These are phyloP conservation scores for Sporisorium iseilematis-ciliati DNA, from an alignment of 1,284 basidiomycete species.

Conservation along the genomic window DNA sequence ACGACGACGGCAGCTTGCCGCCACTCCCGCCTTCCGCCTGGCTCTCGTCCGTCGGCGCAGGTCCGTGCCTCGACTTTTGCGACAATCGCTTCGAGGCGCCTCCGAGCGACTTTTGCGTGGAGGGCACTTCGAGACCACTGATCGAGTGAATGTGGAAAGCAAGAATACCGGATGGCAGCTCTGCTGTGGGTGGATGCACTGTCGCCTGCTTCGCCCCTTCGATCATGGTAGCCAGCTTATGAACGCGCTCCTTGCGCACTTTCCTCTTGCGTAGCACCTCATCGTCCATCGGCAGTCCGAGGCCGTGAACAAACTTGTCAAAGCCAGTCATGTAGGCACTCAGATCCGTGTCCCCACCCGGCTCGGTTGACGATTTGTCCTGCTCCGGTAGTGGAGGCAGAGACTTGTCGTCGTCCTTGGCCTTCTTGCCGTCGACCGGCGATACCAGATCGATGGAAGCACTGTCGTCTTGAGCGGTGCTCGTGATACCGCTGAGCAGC, in stretches of 20 bases:
- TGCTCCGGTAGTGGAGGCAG: slow-evolving; percentile 21
- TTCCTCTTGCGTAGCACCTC: slow-evolving; percentile 43
- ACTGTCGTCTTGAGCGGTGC: slow-evolving; percentile 13
- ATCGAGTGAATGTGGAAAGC: slow-evolving; percentile 65
- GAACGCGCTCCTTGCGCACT: slow-evolving; percentile 54
- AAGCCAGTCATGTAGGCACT: slow-evolving; percentile 55
- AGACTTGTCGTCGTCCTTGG: slow-evolving; percentile 22
- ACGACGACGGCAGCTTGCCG: slow-evolving; percentile 59
- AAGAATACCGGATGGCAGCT: slow-evolving; percentile 57
- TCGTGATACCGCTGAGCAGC: slow-evolving; percentile 40
- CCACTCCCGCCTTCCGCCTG: slow-evolving; percentile 45
- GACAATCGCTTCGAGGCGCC: slow-evolving; percentile 43
- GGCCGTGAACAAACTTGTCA: slow-evolving; percentile 56
- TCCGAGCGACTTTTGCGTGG: slow-evolving; percentile 49
- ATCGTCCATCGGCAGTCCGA: slow-evolving; percentile 61
- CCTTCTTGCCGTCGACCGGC: slow-evolving; percentile 25
- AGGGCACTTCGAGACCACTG: slow-evolving; percentile 53
- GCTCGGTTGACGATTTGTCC: neutral
- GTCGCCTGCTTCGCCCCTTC: slow-evolving; percentile 56
- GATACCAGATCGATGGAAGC: slow-evolving; percentile 38
- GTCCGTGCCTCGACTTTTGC: slow-evolving; percentile 31
- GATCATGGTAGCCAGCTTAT: slow-evolving; percentile 52
- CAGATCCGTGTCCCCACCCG: slow-evolving; percentile 14
- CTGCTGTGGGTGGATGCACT: slow-evolving; percentile 39
- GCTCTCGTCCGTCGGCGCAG: slow-evolving; percentile 40